Percentiles rank a stretch among this genome's conserved stretches.
Conservation (phyloP, 345 rosid genomes). For the Eucalyptus sp. region DNA sequence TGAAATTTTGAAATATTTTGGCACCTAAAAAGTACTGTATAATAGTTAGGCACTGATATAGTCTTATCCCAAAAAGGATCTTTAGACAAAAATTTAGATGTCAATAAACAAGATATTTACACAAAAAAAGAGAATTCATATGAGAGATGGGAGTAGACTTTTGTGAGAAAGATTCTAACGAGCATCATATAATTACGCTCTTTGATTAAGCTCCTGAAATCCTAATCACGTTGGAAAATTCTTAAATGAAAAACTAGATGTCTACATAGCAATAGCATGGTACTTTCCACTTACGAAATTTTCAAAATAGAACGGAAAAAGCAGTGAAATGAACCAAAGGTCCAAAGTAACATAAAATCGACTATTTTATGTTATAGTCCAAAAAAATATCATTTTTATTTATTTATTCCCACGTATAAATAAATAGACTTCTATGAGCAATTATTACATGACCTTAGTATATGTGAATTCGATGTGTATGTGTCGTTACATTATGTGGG, state of each 20-base stretch:
- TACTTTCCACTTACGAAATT: not conserved
- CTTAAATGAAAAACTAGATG: not conserved
- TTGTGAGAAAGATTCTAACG: not conserved
- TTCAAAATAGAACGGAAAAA: not conserved
- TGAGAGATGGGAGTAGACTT: not conserved
- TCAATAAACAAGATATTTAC: not conserved
- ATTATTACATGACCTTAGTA: not conserved
- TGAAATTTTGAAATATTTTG: not conserved
- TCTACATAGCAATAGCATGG: not conserved
- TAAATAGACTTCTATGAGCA: not conserved
- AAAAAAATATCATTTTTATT: not conserved
- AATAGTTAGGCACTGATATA: not conserved
- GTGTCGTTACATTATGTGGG: not conserved
- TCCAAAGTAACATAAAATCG: not conserved
- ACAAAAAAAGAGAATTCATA: not conserved
- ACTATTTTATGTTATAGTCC: not conserved
- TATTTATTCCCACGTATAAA: not conserved
- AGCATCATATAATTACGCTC: too few species aligned
- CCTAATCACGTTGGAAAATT: not conserved
- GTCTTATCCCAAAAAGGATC: not conserved
- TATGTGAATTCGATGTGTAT: not conserved
- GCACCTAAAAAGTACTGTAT: accelerated
- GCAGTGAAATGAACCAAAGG: not conserved
- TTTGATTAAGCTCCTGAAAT: not conserved
- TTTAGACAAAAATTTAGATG: not conserved